phyloP scores from a whole-genome alignment of 2,329 filamentous ascomycete species.

The Fusarium foetens region DNA sequence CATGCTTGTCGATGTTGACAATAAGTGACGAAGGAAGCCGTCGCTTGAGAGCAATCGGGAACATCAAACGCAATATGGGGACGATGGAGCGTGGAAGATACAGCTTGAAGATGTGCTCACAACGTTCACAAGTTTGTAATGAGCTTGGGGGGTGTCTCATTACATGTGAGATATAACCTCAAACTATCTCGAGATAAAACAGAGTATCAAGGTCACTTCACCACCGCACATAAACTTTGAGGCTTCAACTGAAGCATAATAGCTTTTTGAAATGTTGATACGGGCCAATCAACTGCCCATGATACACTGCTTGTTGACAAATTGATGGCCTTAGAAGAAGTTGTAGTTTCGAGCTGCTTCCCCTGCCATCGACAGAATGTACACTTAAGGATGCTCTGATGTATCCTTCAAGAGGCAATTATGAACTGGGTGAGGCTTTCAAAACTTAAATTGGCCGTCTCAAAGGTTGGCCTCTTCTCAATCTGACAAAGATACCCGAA shows the following conservation, averaged over 20 bases:
- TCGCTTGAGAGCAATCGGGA: neutral
- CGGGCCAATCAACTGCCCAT: neutral
- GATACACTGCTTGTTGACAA: no score
- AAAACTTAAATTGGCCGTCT: neutral
- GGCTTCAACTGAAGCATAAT: neutral
- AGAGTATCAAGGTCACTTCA: neutral
- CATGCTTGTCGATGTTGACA: neutral
- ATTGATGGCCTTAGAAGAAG: no score
- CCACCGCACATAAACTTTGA: neutral
- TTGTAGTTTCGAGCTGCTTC: no score
- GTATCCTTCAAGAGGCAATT: neutral
- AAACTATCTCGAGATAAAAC: neutral
- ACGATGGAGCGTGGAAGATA: neutral
- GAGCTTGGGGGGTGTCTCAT: no score
- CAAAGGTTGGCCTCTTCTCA: neutral
- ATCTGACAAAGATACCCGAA: no score
- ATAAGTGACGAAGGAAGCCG: neutral
- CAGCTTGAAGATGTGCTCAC: neutral
- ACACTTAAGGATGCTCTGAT: neutral
- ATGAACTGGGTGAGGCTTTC: neutral
- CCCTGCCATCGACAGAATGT: no score
- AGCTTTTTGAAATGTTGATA: neutral
- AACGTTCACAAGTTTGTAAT: neutral
- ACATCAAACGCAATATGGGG: neutral
- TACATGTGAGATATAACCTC: neutral